Percentiles rank a stretch among this genome's conserved stretches.
Conservation (phyloP, 140 eudicot species). For the Bidens hawaiensis region DNA sequence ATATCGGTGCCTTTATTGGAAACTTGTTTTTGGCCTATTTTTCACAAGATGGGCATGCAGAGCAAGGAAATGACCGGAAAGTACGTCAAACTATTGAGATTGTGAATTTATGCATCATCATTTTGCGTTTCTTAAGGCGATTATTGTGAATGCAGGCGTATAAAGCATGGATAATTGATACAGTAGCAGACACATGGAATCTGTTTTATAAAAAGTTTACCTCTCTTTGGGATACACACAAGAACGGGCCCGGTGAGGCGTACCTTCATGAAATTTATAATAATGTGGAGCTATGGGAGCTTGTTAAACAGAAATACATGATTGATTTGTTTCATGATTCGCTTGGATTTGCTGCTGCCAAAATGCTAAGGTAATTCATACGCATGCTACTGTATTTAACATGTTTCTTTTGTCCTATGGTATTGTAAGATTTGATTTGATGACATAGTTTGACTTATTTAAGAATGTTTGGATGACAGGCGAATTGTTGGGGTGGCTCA, state of each 20-base stretch:
- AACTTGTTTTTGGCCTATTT: conserved; percentile 79
- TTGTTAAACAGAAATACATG: conserved; percentile 67
- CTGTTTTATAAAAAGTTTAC: conserved; percentile 71
- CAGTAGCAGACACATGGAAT: conserved; percentile 74
- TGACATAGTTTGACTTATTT: background rate
- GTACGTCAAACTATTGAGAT: conserved; percentile 25
- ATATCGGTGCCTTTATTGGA: conserved; percentile 86
- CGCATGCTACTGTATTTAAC: background rate
- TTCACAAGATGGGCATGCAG: conserved; percentile 82
- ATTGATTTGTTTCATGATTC: conserved; percentile 71
- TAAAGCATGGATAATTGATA: conserved; percentile 70
- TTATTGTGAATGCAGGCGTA: conserved; percentile 44
- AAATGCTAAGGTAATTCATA: conserved; percentile 73
- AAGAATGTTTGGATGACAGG: conserved; percentile 35
- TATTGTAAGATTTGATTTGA: background rate
- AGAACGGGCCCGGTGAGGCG: conserved; percentile 86
- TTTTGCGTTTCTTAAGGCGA: background rate
- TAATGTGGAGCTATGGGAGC: conserved; percentile 49
- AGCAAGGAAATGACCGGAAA: conserved; percentile 47
- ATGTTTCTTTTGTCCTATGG: background rate
- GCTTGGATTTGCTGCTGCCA: conserved; percentile 92
- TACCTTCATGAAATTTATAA: conserved; percentile 74
- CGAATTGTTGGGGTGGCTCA: conserved; percentile 94
- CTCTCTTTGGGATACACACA: conserved; percentile 84
- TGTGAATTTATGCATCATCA: background rate